Evolutionary conservation across 2,329 filamentous ascomycete genomes (phyloP), one percentile per base, ranked within the genome.

Genomic region (Westerdykella sp.): DNA sequence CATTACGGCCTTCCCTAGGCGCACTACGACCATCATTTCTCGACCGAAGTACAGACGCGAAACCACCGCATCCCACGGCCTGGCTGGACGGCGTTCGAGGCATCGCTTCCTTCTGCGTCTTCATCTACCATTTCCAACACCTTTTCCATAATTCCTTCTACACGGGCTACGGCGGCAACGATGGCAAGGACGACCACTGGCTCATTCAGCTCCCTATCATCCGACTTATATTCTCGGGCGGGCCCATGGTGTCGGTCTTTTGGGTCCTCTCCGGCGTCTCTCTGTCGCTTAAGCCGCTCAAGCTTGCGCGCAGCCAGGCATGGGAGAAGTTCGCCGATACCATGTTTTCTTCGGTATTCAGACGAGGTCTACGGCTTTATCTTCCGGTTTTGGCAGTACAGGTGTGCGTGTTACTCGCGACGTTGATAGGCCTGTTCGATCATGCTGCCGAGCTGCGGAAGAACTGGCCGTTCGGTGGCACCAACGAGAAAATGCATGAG

Each of bases 41-140:
- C 25, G 25, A 28, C 25, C 7, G 25, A 28, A 28, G 25, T 28
- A 28, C 25, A 12, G 25, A 28, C 25, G 25, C 25, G 25, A 28
- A 28, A 28, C 4, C 25, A 5, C 25, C 11, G 3, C 25, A 28
- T 7, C 7, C 25, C 11, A 28, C 79, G 5, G 77, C 79, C n/a
- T 81, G 78, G 51, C 69, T 80, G 16, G 80, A 84, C 51, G 81
- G 80, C 12, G 66, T 84, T 12, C 69, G 81, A 51, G 81, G 81
- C 6, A 79, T 83, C 44, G 79, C 80, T 1, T 76, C 80, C 1
- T 70, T 84, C 16, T 61, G 83, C 36, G 81, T 84, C 14, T 83
- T 54, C 48, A 47, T 83, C 57, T 73, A 73, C 55, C 76, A 80
- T 42, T 55, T 50, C 79, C 83, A 59, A 73, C 83, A 57, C 64